These are phyloP conservation scores for Macadamia tetraphylla DNA, from an alignment of 164 flowering plant species.

Conservation along the genomic window DNA sequence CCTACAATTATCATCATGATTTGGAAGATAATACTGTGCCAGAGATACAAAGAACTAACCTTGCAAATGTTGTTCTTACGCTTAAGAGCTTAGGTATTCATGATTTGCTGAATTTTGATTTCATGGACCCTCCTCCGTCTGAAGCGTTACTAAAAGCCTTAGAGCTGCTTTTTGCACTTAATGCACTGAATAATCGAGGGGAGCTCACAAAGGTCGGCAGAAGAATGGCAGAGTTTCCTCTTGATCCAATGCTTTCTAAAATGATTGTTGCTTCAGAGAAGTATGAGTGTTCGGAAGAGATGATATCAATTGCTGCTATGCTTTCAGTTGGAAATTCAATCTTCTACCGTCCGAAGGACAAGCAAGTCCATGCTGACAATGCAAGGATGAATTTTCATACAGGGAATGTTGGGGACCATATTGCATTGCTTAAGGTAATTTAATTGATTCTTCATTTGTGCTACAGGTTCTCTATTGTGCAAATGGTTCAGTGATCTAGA, in stretches of 20 bases:
- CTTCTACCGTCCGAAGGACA: constrained; percentile 94
- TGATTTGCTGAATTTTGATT: constrained; percentile 78
- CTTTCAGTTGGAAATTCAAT: constrained; percentile 91
- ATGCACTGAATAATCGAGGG: constrained; percentile 83
- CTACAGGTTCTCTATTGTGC: too few species aligned
- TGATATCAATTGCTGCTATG: constrained; percentile 94
- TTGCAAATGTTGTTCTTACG: constrained; percentile 85
- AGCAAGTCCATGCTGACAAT: constrained; percentile 98
- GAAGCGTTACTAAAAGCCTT: constrained; percentile 86
- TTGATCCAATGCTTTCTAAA: constrained; percentile 95
- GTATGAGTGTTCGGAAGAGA: constrained; percentile 81
- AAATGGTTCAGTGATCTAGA: too few species aligned
- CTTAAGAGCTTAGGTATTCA: constrained; percentile 93
- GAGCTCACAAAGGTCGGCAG: constrained; percentile 88
- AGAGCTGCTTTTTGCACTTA: constrained; percentile 74
- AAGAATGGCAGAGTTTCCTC: constrained; percentile 95
- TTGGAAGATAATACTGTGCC: constrained; percentile 90
- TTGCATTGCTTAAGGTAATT: constrained; percentile 83
- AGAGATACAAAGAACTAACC: constrained; percentile 89
- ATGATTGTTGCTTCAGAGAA: constrained; percentile 94
- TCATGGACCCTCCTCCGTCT: constrained; percentile 95
- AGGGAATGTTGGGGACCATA: constrained; percentile 98
- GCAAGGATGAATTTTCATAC: constrained; percentile 90
- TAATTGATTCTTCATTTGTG: constrained; percentile 2
- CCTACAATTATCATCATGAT: constrained; percentile 62